These are phyloP conservation scores for Acanthamoeba lenticulata DNA, from an alignment of 208 protist genomes.

Conservation along the genomic window DNA sequence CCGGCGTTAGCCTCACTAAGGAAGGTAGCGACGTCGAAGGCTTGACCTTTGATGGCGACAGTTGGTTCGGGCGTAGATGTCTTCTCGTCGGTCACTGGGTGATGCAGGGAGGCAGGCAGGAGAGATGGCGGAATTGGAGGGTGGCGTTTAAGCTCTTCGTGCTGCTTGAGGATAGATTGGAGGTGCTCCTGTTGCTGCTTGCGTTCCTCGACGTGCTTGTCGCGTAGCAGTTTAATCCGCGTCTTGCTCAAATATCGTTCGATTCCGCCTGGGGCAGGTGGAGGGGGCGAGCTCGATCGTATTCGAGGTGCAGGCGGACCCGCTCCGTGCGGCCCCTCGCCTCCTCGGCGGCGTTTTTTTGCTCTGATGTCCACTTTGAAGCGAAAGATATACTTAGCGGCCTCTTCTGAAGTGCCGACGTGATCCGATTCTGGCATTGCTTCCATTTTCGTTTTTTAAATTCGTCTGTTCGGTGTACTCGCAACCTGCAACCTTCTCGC, in stretches of 20 bases:
- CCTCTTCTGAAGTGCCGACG: not conserved
- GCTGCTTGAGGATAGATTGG: slow-evolving; percentile 36
- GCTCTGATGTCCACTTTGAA: not conserved
- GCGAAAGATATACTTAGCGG: slow-evolving; percentile 43
- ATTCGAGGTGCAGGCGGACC: not conserved
- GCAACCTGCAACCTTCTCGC: too few relatives aligned
- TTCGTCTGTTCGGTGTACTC: not conserved
- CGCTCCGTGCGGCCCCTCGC: not conserved
- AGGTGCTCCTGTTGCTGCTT: slow-evolving; percentile 24
- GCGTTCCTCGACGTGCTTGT: slow-evolving; percentile 18
- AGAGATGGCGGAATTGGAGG: not conserved
- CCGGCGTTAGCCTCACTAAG: slow-evolving; percentile 16
- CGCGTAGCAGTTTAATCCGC: not conserved
- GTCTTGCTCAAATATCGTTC: slow-evolving; percentile 27
- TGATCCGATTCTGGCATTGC: not conserved
- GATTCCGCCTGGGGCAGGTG: not conserved
- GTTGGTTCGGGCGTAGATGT: not conserved
- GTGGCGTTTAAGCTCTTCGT: not conserved
- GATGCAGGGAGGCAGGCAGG: not conserved
- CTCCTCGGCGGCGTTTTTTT: slow-evolving; percentile 18
- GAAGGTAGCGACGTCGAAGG: not conserved
- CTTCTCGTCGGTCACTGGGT: not conserved
- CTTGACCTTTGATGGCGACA: not conserved
- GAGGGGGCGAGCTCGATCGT: not conserved
- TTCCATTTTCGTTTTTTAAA: not conserved